Conservation (phyloP, 208 protist species). For the Trypanosoma brucei region DNA sequence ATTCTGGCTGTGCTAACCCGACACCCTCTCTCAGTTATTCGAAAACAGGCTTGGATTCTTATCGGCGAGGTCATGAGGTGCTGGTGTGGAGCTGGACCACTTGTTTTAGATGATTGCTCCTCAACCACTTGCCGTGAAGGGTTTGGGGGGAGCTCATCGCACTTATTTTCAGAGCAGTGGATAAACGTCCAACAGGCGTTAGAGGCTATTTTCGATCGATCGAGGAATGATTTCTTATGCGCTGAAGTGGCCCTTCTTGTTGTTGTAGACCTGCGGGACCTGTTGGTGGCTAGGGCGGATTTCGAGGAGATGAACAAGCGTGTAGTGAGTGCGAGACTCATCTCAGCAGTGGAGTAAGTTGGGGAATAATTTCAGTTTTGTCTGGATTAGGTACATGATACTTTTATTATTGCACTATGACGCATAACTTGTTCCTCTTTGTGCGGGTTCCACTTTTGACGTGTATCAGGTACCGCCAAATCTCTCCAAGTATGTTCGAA, state of each 20-base stretch:
- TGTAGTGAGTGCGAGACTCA: constrained; percentile 1
- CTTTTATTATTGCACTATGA: no score
- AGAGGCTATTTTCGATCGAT: constrained; percentile 31
- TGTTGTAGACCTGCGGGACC: constrained; percentile 44
- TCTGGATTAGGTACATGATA: background rate
- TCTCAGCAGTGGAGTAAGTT: constrained; percentile 1
- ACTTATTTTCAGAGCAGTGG: constrained; percentile 46
- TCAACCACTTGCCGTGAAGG: background rate
- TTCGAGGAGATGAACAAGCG: constrained; percentile 30
- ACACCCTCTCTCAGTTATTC: constrained; percentile 29
- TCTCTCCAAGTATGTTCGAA: no score
- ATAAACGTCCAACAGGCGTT: constrained; percentile 30
- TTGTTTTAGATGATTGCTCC: constrained; percentile 23
- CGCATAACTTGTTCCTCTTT: no score
- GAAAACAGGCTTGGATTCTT: constrained; percentile 33
- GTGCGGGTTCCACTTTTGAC: no score
- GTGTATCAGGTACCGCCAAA: no score
- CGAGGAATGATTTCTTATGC: constrained; percentile 29
- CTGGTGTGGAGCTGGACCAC: constrained; percentile 46
- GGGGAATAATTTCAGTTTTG: background rate
- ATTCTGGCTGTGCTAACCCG: constrained; percentile 21
- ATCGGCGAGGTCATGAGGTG: constrained; percentile 37
- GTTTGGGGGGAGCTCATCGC: constrained; percentile 13
- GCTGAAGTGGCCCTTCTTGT: constrained; percentile 39
- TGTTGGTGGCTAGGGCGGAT: constrained; percentile 40